Conservation (phyloP, 176 grass and related monocot genomes). For the Oryza nivara region DNA sequence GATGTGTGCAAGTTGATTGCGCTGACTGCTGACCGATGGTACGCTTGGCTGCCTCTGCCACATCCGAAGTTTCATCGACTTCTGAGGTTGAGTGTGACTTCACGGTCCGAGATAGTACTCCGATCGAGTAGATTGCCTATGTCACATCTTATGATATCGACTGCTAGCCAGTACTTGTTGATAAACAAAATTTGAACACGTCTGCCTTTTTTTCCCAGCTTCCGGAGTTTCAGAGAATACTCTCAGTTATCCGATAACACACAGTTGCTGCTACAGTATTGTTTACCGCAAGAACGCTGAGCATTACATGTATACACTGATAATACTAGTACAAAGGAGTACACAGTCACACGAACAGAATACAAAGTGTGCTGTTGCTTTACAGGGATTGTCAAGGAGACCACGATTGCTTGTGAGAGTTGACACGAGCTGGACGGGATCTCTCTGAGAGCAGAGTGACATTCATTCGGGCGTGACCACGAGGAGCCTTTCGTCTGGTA, state of each 20-base stretch:
- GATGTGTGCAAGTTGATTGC: not conserved
- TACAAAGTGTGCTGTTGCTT: too few species aligned
- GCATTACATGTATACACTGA: too few species aligned
- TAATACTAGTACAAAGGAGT: too few species aligned
- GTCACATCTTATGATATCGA: constrained; percentile 13
- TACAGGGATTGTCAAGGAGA: not conserved
- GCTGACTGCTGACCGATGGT: not conserved
- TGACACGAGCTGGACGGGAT: not conserved
- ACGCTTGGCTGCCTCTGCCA: not conserved
- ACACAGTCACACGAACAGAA: too few species aligned
- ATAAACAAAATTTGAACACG: constrained; percentile 6
- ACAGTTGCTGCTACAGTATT: too few species aligned
- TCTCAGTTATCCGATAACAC: not conserved
- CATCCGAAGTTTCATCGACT: constrained; percentile 7
- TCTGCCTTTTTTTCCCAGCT: not conserved
- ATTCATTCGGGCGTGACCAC: not conserved
- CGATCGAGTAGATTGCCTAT: not conserved
- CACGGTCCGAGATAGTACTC: constrained; percentile 3
- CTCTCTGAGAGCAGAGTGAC: not conserved
- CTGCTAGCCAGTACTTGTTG: not conserved
- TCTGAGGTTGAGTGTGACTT: constrained; percentile 12
- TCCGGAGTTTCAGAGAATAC: not conserved
- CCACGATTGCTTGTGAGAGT: not conserved
- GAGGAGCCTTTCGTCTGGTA: not conserved
- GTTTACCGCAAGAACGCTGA: too few species aligned